These are phyloP conservation scores for Cyclotella atomus DNA, from an alignment of 108 stramenopile genomes.

Conservation along the genomic window DNA sequence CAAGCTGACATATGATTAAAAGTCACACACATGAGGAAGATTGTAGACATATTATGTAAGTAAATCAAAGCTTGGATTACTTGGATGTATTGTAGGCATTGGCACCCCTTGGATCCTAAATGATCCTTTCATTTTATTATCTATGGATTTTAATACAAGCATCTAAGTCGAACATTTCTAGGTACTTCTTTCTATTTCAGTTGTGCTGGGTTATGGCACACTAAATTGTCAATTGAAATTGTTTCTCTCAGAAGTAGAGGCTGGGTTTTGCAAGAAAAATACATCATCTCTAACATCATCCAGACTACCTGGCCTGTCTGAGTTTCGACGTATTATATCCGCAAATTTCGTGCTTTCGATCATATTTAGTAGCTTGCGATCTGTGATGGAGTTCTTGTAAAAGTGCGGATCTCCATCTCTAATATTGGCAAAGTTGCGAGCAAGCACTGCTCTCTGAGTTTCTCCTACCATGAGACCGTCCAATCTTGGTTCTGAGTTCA, in stretches of 20 bases:
- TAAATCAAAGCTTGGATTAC: no score
- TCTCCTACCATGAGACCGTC: conserved; percentile 35
- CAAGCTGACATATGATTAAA: background rate
- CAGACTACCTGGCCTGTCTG: conserved; percentile 30
- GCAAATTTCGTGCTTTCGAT: conserved; percentile 33
- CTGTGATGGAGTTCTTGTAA: conserved; percentile 27
- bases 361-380: conserved; percentile 8
- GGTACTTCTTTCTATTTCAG: no score
- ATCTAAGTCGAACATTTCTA: no score
- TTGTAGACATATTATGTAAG: no score
- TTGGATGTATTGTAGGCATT: no score
- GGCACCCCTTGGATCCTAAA: no score
- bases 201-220: no score
- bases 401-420: conserved; percentile 33
- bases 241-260: no score
- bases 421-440: conserved; percentile 42
- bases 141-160: no score
- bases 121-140: no score
- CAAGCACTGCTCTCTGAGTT: conserved; percentile 26
- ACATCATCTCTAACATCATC: conserved; percentile 30
- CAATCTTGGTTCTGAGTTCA: conserved; percentile 35
- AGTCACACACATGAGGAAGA: background rate
- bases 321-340: conserved; percentile 37
- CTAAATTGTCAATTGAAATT: no score
- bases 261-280: no score